Base-by-base conservation (phyloP, 2,329 filamentous ascomycete species). In the Parastagonospora avenae region DNA sequence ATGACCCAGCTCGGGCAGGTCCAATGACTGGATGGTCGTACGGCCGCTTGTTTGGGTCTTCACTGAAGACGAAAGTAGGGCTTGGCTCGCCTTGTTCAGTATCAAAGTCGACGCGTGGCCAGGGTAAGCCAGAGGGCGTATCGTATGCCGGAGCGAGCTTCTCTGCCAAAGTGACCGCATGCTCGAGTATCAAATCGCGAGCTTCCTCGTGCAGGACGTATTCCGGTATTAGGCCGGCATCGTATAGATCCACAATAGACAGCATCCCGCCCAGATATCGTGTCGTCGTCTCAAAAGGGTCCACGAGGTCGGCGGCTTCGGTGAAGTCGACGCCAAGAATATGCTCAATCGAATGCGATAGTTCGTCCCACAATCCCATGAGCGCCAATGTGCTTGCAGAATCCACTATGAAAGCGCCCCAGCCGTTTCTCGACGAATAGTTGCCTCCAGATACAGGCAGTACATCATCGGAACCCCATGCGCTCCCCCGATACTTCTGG, bases 91-190 rank as follows among this genome's bases (percentile, higher is more conserved):
- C 74, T 43, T 64, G 53, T n/a, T 63, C 54, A 2, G 60, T 67
- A n/a, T 52, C 66, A 58, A 78, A 77, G 50, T 79, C 66, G 12
- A 79, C 70, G n/a, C 74, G 74, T 8, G 77, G 76, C 74, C 74
- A 79, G 12, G 76, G 70, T 71, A 77, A 68, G 15, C 75, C 74
- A 2, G 74, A 74, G 2, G 73, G 73, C 8, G 72, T 73, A 44
- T 76, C 69, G 50, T 74, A 77, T 2, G 72, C 72, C 6, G 74
- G 73, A 4, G 64, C 71, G 7, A 77, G 67, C 41, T 72, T 70
- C 46, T 67, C 57, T 15, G 71, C 73, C 10, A 77, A 62, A 11
- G 62, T 61, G 11, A 73, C 58, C n/a, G 75, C 72, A 51, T 76
- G 71, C 32, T 64, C 49, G 4, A 76, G 67, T 19, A 77, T 62